Base-by-base conservation (phyloP, 495 filamentous ascomycete species). In the Trypethelium eluteriae region DNA sequence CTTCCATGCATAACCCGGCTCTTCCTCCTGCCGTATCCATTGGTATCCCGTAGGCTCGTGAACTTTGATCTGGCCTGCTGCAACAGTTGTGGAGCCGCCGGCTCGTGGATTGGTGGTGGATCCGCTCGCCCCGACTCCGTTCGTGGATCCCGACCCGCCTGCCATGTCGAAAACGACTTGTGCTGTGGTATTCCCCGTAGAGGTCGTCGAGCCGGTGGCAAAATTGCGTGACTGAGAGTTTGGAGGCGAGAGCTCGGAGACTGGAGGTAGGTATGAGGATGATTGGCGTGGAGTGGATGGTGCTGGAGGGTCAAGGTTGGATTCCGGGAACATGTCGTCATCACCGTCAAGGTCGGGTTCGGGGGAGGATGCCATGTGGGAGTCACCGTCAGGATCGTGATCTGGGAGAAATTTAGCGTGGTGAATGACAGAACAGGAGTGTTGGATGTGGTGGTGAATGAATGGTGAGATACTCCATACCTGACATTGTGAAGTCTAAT, bases 1-100 rank as follows among this genome's bases (percentile, higher is more conserved):
- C 71, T 81, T 82, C 88, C 86, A 89, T 57, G 78, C 76, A 34
- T 76, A 79, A 7, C 83, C 79, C 14, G 80, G 79, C 69, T 70
- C 72, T 63, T 77, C 75, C 62, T 84, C 81, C 41, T 71, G 69
- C 62, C 72, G 70, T 35, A 66, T 70, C 69, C 70, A 79, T 61
- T 63, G 70, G 64, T 79, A 79, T 5, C 77, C 77, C 18, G 70
- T 74, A 38, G 47, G 53, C 35, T 64, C 41, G 56, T 78, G 73
- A 39, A 64, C 67, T 39, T 65, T 38, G 47, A 67, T 35, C 53
- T 64, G 10, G 49, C 67, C 67, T 14, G 67, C 67, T 67, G 25
- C 72, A 63, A 35, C 71, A 63, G 35, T 70, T 66, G 59, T 72
- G 38, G 67, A 32, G 16, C 3, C 25, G 70, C 32, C 66, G 66